phyloP scores from a whole-genome alignment of 2,329 filamentous ascomycete species.

The Paraphaeosphaeria minitans region DNA sequence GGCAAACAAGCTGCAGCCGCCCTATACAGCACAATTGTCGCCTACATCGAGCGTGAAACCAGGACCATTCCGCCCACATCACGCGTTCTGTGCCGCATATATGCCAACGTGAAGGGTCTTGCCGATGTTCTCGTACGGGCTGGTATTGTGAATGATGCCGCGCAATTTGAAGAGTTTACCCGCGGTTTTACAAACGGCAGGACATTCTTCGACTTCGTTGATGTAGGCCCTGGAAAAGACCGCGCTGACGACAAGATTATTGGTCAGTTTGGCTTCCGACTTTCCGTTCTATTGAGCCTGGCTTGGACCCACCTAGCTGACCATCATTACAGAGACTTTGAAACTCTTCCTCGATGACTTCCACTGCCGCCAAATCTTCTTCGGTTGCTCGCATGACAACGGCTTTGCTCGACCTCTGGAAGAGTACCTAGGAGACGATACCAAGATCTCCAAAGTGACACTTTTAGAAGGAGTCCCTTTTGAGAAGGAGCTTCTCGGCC shows the following conservation, averaged over 20 bases:
- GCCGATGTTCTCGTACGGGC: constrained; percentile 54
- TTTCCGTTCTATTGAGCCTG: not conserved
- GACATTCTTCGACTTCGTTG: constrained; percentile 51
- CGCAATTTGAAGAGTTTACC: constrained; percentile 57
- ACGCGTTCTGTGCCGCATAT: constrained; percentile 59
- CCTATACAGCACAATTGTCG: constrained; percentile 51
- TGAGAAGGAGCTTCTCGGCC: constrained; percentile 56
- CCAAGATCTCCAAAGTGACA: constrained; percentile 55
- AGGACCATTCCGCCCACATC: constrained; percentile 48
- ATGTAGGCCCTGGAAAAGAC: constrained; percentile 54
- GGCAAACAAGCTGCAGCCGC: constrained; percentile 59
- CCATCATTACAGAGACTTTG: constrained; percentile 55
- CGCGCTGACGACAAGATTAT: constrained; percentile 53
- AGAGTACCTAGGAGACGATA: constrained; percentile 51
- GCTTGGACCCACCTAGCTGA: not conserved
- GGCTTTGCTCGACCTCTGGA: constrained; percentile 60
- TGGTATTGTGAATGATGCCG: constrained; percentile 51
- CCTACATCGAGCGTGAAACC: constrained; percentile 47
- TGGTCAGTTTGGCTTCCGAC: constrained; percentile 47
- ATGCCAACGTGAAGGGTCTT: constrained; percentile 59
- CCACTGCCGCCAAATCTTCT: constrained; percentile 65
- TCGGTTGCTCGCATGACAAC: constrained; percentile 64
- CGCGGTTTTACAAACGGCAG: constrained; percentile 61
- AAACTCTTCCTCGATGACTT: constrained; percentile 61
- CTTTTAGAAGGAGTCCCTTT: constrained; percentile 63